phyloP scores from a whole-genome alignment of 495 filamentous ascomycete genomes.

The Aspergillus nanangensis region DNA sequence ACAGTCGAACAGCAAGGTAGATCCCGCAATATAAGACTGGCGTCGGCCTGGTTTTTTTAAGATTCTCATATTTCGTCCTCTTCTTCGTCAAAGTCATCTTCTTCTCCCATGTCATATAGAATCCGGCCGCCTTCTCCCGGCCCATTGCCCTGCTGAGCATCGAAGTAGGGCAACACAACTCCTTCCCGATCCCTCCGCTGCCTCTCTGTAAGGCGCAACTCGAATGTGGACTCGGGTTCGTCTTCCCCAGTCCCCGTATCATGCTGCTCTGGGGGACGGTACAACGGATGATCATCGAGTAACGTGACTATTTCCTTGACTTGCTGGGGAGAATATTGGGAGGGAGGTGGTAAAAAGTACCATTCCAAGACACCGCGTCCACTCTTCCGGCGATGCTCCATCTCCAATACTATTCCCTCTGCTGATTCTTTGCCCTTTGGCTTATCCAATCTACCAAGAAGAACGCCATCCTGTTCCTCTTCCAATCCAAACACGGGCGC shows the following conservation, averaged over 20 bases:
- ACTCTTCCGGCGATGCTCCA: constrained; percentile 79
- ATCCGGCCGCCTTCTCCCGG: constrained; percentile 85
- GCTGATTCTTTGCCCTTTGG: constrained; percentile 39
- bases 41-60: too few relatives aligned
- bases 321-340: constrained; percentile 26
- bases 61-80: constrained; percentile 93
- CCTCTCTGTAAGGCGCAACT: constrained; percentile 82
- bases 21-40: too few relatives aligned
- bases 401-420: constrained; percentile 68
- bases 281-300: constrained; percentile 74
- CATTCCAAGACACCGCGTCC: constrained; percentile 73
- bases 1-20: too few relatives aligned
- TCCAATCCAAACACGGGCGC: constrained; percentile 73
- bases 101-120: constrained; percentile 90
- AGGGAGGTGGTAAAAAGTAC: constrained; percentile 61
- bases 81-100: constrained; percentile 98
- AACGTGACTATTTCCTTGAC: constrained; percentile 55
- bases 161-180: constrained; percentile 89
- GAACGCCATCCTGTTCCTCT: constrained; percentile 69
- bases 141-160: constrained; percentile 77
- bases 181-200: constrained; percentile 81
- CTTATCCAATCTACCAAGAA: constrained; percentile 50
- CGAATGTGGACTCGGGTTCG: constrained; percentile 71
- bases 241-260: constrained; percentile 31
- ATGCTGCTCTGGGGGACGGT: constrained; percentile 43